Evolutionary conservation across 2,329 filamentous ascomycete species (phyloP).

Genomic region (Verticillium alfalfae): DNA sequence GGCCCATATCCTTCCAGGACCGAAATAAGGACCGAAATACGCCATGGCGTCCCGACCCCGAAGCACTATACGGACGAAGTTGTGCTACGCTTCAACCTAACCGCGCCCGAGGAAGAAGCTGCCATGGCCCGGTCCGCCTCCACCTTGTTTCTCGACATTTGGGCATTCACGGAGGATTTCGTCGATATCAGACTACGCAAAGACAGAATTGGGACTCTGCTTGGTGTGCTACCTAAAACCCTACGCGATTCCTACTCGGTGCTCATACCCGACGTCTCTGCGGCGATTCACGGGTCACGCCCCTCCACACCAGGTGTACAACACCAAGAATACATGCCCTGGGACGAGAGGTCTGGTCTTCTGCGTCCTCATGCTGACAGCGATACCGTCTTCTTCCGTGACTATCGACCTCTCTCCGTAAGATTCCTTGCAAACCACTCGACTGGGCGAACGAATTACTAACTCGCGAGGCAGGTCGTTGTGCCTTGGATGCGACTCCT

Average conservation of each 20-base stretch:
- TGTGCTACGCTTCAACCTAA: slow-evolving; percentile 84
- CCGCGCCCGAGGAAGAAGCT: slow-evolving; percentile 59
- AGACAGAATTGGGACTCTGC: slow-evolving; percentile 70
- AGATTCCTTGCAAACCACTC: background rate
- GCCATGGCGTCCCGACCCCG: slow-evolving; percentile 28
- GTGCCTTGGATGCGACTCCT: slow-evolving; percentile 88
- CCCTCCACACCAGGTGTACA: slow-evolving; percentile 33
- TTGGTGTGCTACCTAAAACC: slow-evolving; percentile 70
- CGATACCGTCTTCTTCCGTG: slow-evolving; percentile 82
- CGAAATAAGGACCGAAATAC: slow-evolving; percentile 22
- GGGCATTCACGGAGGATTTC: slow-evolving; percentile 76
- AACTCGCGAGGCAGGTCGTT: slow-evolving; percentile 38
- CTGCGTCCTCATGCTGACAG: slow-evolving; percentile 24
- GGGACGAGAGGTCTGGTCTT: background rate
- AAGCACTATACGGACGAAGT: slow-evolving; percentile 69
- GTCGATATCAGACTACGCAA: slow-evolving; percentile 78
- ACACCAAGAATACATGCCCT: slow-evolving; percentile 10
- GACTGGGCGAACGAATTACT: background rate
- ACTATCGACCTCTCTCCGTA: slow-evolving; percentile 81
- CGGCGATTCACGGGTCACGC: slow-evolving; percentile 72
- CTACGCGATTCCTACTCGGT: slow-evolving; percentile 67
- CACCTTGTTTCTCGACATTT: slow-evolving; percentile 80
- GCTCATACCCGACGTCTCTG: slow-evolving; percentile 74
- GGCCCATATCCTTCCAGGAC: slow-evolving; percentile 30
- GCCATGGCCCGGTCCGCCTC: slow-evolving; percentile 69